Base-by-base conservation (phyloP, 2,329 filamentous ascomycete species). In the Nectriaceae sp. region DNA sequence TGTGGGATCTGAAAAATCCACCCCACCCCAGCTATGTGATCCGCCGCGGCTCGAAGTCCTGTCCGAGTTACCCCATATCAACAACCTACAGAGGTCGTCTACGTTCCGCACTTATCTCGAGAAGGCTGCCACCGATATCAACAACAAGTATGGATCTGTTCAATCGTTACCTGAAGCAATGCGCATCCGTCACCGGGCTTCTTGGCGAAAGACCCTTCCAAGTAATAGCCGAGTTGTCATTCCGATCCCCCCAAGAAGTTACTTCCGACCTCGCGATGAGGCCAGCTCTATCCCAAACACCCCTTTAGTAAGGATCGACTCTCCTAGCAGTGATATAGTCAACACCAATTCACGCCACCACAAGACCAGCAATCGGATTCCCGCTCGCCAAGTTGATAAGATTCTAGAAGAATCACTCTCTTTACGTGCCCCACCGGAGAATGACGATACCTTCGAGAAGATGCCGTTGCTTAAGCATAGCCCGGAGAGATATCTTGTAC, bases 11-110 rank as follows among this genome's bases (percentile, higher is more conserved):
- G 21, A 44, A 3, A 3, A 43, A 13, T 21, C 21, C 31, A 36
- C 31, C 21, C 5, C 24, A 15, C 10, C 37, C 20, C 33, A 13
- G 13, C 13, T 29, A 6, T 29, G 33, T 16, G 21, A 47, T 42
- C 57, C 66, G 10, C 66, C 66, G 16, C 60, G 57, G 8, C 55
- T 70, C 20, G 62, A 61, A n/a, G 47, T 65, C 42, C 50, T 66
- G 15, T 52, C 52, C 21, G 64, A 65, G 19, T 31, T 67, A 5
- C 59, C 61, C 2, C 29, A 37, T 5, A 59, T 57, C 38, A 55
- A 42, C 11, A 16, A 15, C 16, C 40, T 65, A 15, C 52, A 60
- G 22, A 55, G 57, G 42, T 64, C 64, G 2, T 65, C 61, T 8
- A 64, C 64, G 5, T 65, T 70, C 44, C 54, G 60, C 38, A 50